Evolutionary conservation across 2,329 filamentous ascomycete species (phyloP).

Genomic region (Chaetomium globosum): DNA sequence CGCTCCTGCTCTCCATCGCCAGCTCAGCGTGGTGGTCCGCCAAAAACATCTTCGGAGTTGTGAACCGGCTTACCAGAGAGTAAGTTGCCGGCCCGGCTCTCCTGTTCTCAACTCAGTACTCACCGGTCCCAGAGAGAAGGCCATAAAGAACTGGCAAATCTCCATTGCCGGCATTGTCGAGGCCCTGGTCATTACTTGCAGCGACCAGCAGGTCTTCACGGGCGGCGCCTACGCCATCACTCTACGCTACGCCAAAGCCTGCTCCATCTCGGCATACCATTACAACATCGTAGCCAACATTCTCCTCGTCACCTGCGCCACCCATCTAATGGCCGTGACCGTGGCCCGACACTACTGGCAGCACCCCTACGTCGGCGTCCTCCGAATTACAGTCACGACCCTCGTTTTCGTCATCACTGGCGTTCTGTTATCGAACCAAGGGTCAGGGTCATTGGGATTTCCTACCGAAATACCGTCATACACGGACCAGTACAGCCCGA

Average conservation of each 20-base stretch:
- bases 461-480: constrained; percentile 38
- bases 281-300: constrained; percentile 45
- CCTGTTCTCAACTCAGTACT: background rate
- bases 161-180: constrained; percentile 41
- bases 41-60: constrained; percentile 30
- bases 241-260: constrained; percentile 42
- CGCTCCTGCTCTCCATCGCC: constrained; percentile 28
- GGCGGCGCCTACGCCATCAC: constrained; percentile 44
- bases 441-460: constrained; percentile 34
- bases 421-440: constrained; percentile 41
- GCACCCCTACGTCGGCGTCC: constrained; percentile 37
- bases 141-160: constrained; percentile 21
- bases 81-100: constrained; percentile 13
- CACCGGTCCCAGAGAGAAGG: constrained; percentile 22
- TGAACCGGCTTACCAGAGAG: constrained; percentile 19
- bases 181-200: constrained; percentile 41
- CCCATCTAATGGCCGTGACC: constrained; percentile 43
- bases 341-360: constrained; percentile 44
- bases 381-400: constrained; percentile 40
- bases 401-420: constrained; percentile 42
- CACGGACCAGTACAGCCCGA: constrained; percentile 29
- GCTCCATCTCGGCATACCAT: constrained; percentile 44
- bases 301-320: constrained; percentile 44
- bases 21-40: constrained; percentile 31
- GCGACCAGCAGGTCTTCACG: constrained; percentile 46